These are phyloP conservation scores for Nemania sp. DNA, from an alignment of 2,329 filamentous ascomycete genomes.

Conservation along the genomic window DNA sequence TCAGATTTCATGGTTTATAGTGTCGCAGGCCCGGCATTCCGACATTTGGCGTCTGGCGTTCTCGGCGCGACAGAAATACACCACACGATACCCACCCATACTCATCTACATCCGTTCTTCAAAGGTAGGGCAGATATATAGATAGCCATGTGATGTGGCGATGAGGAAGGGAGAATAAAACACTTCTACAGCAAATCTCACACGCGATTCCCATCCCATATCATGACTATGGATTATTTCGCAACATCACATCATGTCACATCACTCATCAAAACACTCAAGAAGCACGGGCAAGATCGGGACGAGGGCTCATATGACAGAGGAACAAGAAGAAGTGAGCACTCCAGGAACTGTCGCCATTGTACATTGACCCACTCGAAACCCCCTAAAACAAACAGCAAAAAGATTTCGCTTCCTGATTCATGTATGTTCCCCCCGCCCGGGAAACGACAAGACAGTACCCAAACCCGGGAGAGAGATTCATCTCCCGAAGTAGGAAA, in stretches of 20 bases:
- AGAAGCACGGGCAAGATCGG: not conserved
- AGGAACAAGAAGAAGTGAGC: not conserved
- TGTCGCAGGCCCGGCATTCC: constrained; percentile 4
- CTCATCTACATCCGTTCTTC: too few relatives aligned
- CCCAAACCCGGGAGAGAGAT: constrained; percentile 9
- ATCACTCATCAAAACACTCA: not conserved
- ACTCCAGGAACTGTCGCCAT: constrained; percentile 1
- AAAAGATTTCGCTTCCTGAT: constrained; percentile 1
- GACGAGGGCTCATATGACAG: not conserved
- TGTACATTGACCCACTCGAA: constrained; percentile 18
- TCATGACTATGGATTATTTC: too few relatives aligned
- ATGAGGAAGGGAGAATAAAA: too few relatives aligned
- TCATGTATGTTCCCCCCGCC: not conserved
- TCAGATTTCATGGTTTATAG: not conserved
- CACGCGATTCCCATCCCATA: too few relatives aligned
- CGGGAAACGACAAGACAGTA: not conserved
- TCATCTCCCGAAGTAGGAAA: not conserved
- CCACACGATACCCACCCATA: constrained; percentile 5
- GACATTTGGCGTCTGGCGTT: constrained; percentile 8
- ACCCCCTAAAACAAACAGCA: too few relatives aligned
- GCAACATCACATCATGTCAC: not conserved
- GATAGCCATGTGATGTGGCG: too few relatives aligned
- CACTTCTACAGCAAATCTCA: too few relatives aligned
- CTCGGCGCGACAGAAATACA: not conserved
- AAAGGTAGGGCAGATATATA: too few relatives aligned